Evolutionary conservation across 1,139 yeast species (phyloP).

Genomic region (Yamadazyma buinensis): DNA sequence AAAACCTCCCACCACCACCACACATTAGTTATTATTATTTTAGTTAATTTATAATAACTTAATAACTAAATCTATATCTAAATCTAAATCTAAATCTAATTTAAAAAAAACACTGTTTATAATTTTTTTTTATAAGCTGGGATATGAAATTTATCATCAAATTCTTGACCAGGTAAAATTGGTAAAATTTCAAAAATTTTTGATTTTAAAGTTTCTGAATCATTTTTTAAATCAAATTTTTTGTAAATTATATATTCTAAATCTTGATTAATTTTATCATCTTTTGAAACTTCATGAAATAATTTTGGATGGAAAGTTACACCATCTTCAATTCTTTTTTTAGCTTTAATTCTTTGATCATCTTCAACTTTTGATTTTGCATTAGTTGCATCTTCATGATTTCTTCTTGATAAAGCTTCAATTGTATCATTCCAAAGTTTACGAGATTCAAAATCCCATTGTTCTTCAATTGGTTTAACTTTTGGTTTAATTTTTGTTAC

Average conservation of each 20-base stretch:
- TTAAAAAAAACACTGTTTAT: background rate
- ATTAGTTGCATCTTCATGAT: constrained; percentile 80
- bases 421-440: constrained; percentile 79
- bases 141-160: constrained; percentile 58
- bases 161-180: constrained; percentile 61
- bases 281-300: constrained; percentile 32
- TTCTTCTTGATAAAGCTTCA: constrained; percentile 68
- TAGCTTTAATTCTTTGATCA: constrained; percentile 70
- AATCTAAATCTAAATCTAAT: no score
- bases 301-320: constrained; percentile 76
- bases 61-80: no score
- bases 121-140: constrained; percentile 62
- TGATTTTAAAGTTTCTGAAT: constrained; percentile 49
- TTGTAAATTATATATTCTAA: constrained; percentile 6
- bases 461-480: constrained; percentile 76
- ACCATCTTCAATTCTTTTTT: constrained; percentile 72
- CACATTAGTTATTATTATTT: no score
- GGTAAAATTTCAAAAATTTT: constrained; percentile 65
- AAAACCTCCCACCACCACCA: no score
- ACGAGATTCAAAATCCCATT: constrained; percentile 77
- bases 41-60: no score
- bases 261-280: constrained; percentile 9
- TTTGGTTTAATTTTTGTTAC: constrained; percentile 55
- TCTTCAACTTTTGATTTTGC: constrained; percentile 87
- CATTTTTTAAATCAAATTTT: constrained; percentile 16